Conservation (phyloP, 2,329 filamentous ascomycete species). For the Colletotrichum graminicola region DNA sequence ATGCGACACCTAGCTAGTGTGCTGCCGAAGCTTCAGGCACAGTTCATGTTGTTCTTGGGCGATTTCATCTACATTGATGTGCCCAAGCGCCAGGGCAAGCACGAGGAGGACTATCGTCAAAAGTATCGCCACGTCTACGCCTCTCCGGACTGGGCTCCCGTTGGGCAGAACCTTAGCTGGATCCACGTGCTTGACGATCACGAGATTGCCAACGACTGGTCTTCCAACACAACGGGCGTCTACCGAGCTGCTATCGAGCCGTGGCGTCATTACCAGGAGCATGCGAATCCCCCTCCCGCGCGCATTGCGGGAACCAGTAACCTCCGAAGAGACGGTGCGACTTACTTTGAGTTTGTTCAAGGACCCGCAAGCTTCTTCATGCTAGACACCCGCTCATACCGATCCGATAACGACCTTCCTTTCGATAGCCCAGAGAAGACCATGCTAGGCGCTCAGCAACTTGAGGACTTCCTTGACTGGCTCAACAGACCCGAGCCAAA, state of each 20-base stretch:
- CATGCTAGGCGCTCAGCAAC: conserved; percentile 86
- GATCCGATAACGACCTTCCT: conserved; percentile 74
- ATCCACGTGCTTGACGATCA: conserved; percentile 97
- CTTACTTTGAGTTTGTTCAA: conserved; percentile 90
- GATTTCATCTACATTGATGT: conserved; percentile 95
- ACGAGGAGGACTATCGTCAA: conserved; percentile 81
- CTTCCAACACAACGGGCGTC: conserved; percentile 81
- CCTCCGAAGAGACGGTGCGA: conserved; percentile 65
- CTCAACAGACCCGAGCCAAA: conserved; percentile 77
- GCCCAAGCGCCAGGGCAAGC: conserved; percentile 80
- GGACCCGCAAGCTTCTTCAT: conserved; percentile 96
- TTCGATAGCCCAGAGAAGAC: conserved; percentile 77
- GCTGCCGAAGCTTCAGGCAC: conserved; percentile 77
- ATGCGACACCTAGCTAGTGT: conserved; percentile 81
- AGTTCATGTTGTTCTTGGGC: conserved; percentile 85
- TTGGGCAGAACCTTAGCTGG: conserved; percentile 88
- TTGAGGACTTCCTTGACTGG: conserved; percentile 83
- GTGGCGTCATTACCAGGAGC: conserved; percentile 87
- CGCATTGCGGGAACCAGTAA: conserved; percentile 59
- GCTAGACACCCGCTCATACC: conserved; percentile 90
- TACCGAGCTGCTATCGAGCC: conserved; percentile 86
- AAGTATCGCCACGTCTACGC: conserved; percentile 97
- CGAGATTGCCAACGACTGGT: conserved; percentile 96
- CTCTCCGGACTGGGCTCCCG: conserved; percentile 88
- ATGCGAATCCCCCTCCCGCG: conserved; percentile 82